Conservation (phyloP, 352 stramenopile species). For the Aphanomyces invadans region DNA sequence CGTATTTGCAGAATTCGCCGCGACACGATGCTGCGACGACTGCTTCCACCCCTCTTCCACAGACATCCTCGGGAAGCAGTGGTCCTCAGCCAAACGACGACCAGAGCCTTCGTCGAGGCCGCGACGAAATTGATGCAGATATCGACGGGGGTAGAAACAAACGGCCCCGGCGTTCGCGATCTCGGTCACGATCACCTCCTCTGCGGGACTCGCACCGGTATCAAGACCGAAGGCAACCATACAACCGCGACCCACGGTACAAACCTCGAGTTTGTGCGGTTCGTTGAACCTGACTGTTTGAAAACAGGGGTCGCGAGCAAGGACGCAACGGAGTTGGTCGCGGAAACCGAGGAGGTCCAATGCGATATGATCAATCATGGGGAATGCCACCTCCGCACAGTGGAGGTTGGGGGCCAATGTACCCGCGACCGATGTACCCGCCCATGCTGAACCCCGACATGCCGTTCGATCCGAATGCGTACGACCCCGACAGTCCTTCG, state of each 20-base stretch:
- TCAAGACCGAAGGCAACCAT: constrained; percentile 9
- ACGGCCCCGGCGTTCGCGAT: constrained; percentile 10
- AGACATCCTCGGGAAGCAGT: neutral
- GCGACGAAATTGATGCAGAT: constrained; percentile 1
- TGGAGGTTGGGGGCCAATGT: constrained; percentile 8
- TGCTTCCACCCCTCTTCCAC: neutral
- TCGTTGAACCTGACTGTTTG: neutral
- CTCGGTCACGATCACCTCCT: constrained; percentile 10
- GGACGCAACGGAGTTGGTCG: neutral
- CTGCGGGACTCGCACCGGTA: neutral
- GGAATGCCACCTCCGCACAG: constrained; percentile 15
- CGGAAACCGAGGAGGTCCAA: neutral
- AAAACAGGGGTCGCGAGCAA: neutral
- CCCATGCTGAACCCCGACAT: constrained; percentile 19
- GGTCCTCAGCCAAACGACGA: neutral
- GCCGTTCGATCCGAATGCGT: constrained; percentile 18
- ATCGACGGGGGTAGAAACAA: constrained; percentile 5
- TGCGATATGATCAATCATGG: constrained; percentile 29
- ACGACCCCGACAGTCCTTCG: constrained; percentile 7
- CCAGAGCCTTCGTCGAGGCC: constrained; percentile 2
- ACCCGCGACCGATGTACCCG: constrained; percentile 20
- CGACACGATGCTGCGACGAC: neutral
- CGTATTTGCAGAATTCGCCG: constrained; percentile 38
- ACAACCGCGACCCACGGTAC: constrained; percentile 30
- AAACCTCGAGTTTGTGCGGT: constrained; percentile 20